phyloP scores from a whole-genome alignment of 768 basidiomycete species.

The Amanita pallidorosea region DNA sequence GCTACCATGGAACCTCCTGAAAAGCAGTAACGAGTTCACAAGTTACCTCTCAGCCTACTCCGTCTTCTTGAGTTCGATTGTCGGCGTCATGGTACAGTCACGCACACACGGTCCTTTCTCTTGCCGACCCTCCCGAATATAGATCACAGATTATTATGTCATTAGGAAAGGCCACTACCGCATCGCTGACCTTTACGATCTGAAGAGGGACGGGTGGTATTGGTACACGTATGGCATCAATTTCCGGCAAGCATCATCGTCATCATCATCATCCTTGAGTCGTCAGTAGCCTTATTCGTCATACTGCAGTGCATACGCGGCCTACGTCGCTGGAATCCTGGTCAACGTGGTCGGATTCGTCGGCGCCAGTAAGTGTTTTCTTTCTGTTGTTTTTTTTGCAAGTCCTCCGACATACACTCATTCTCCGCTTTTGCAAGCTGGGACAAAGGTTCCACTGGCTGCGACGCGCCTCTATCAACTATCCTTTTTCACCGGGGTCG shows the following conservation, averaged over 20 bases:
- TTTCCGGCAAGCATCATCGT: conserved; percentile 34
- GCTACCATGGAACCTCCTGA: conserved; percentile 68
- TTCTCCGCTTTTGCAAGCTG: conserved; percentile 24
- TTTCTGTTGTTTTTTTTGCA: too few relatives aligned
- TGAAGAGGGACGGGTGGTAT: conserved; percentile 53
- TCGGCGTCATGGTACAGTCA: conserved; percentile 56
- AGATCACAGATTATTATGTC: conserved; percentile 74
- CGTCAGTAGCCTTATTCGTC: background rate
- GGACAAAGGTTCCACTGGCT: conserved; percentile 47
- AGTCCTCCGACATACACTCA: background rate
- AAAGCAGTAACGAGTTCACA: conserved; percentile 64
- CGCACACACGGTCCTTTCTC: too few relatives aligned
- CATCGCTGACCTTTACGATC: conserved; percentile 57
- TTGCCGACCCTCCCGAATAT: too few relatives aligned
- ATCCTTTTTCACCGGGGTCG: conserved; percentile 81
- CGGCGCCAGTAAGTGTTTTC: conserved; percentile 44
- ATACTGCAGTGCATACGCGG: conserved; percentile 41
- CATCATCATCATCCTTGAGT: too few relatives aligned
- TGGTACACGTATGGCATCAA: conserved; percentile 69
- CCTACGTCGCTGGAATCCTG: conserved; percentile 63
- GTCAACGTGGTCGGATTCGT: conserved; percentile 80
- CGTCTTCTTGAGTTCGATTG: conserved; percentile 73
- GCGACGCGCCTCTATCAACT: conserved; percentile 66
- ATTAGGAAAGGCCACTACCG: conserved; percentile 61
- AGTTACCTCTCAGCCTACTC: conserved; percentile 77